Evolutionary conservation across 305 asterid genomes (phyloP).

Genomic region (Euphrasia arctica): DNA sequence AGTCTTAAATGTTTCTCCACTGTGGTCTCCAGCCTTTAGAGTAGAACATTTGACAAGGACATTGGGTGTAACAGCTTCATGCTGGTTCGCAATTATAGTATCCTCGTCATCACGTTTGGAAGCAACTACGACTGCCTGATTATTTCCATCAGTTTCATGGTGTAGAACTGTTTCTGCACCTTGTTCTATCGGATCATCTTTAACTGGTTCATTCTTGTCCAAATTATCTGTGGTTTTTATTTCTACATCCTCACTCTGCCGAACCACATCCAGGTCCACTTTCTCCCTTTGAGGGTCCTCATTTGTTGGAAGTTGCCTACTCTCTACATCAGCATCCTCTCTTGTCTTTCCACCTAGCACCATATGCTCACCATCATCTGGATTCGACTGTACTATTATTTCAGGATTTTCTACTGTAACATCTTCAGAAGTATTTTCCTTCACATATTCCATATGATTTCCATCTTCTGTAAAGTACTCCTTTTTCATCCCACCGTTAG

Average conservation of each 20-base stretch:
- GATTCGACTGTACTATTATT: slow-evolving; percentile 22
- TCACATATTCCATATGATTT: slow-evolving; percentile 26
- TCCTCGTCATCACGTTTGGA: slow-evolving; percentile 35
- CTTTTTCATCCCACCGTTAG: slow-evolving; percentile 29
- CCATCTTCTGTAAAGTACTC: slow-evolving; percentile 26
- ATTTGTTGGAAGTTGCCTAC: slow-evolving; percentile 36
- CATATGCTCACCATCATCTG: slow-evolving; percentile 24
- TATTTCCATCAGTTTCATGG: slow-evolving; percentile 30
- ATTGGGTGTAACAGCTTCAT: slow-evolving; percentile 56
- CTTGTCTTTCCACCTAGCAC: slow-evolving; percentile 21
- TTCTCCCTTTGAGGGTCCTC: slow-evolving; percentile 38
- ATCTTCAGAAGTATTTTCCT: slow-evolving; percentile 33
- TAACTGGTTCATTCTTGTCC: slow-evolving; percentile 28
- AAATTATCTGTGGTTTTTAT: slow-evolving; percentile 31
- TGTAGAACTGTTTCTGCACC: slow-evolving; percentile 24
- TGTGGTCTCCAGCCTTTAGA: slow-evolving; percentile 45
- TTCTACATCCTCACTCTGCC: slow-evolving; percentile 37
- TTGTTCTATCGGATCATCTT: slow-evolving; percentile 29
- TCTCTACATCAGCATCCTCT: slow-evolving; percentile 31
- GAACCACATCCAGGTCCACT: slow-evolving; percentile 35
- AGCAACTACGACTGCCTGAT: slow-evolving; percentile 32
- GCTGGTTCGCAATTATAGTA: slow-evolving; percentile 41
- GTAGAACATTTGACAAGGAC: slow-evolving; percentile 41
- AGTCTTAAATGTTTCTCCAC: slow-evolving; percentile 46
- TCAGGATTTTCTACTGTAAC: slow-evolving; percentile 23